phyloP scores from a whole-genome alignment of 2,329 filamentous ascomycete genomes.

The Colletotrichum graminicola region DNA sequence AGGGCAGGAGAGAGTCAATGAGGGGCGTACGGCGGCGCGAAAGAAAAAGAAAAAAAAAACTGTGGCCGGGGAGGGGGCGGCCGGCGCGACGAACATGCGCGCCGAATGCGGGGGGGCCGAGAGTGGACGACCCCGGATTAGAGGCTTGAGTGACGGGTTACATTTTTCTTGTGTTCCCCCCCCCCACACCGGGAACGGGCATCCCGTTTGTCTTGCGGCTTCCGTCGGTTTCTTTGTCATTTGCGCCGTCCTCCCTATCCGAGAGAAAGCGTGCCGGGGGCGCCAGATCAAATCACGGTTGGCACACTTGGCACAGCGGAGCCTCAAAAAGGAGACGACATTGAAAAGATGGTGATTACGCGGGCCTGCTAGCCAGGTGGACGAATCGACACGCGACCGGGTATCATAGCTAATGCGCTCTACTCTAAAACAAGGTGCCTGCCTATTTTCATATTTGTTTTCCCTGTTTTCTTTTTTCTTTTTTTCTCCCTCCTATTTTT shows the following conservation, averaged over 20 bases:
- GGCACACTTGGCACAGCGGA: not conserved
- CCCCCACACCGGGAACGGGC: not conserved
- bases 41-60: not conserved
- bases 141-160: not conserved
- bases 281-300: not conserved
- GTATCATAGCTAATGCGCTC: conserved; percentile 21
- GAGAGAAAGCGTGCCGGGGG: not conserved
- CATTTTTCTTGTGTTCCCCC: too few species aligned
- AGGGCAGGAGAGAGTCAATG: too few species aligned
- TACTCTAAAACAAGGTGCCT: conserved; percentile 8
- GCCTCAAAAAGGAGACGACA: not conserved
- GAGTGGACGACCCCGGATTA: not conserved
- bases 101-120: conserved; percentile 2
- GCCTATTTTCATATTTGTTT: not conserved
- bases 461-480: not conserved
- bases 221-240: not conserved
- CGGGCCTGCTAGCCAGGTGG: not conserved
- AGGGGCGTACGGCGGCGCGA: too few species aligned
- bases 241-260: not conserved
- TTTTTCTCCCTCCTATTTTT: not conserved
- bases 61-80: too few species aligned
- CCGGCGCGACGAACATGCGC: too few species aligned
- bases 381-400: conserved; percentile 5
- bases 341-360: not conserved
- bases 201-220: not conserved